Percentiles rank a stretch among this genome's conserved stretches.
Conservation (phyloP, 2,329 filamentous ascomycete genomes). For the Fusarium coicis region DNA sequence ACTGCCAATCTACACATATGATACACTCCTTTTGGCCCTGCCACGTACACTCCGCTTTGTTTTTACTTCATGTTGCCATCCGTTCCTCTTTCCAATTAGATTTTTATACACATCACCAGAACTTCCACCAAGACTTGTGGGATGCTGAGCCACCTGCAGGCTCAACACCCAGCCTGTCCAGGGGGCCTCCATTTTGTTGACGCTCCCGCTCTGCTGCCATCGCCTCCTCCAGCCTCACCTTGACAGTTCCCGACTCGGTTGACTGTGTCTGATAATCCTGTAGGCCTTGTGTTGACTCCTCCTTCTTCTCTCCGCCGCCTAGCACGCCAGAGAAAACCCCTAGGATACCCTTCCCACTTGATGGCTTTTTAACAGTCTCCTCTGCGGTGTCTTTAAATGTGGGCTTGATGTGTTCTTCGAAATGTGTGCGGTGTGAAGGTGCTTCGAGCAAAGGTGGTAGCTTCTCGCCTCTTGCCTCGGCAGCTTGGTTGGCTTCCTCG, state of each 20-base stretch:
- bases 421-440: slow-evolving; percentile 53
- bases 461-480: slow-evolving; percentile 57
- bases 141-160: slow-evolving; percentile 41
- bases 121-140: slow-evolving; percentile 65
- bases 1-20: slow-evolving; percentile 58
- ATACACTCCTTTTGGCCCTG: slow-evolving; percentile 49
- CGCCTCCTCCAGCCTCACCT: slow-evolving; percentile 52
- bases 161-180: slow-evolving; percentile 61
- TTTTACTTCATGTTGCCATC: slow-evolving; percentile 10
- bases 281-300: slow-evolving; percentile 26
- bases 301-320: slow-evolving; percentile 39
- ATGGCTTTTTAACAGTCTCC: slow-evolving; percentile 26
- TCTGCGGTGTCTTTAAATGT: slow-evolving; percentile 42
- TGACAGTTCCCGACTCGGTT: slow-evolving; percentile 32
- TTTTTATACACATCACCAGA: slow-evolving; percentile 45
- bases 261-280: slow-evolving; percentile 32
- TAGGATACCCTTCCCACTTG: slow-evolving; percentile 51
- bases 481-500: slow-evolving; percentile 64
- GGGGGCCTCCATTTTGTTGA: slow-evolving; percentile 60
- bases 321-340: slow-evolving; percentile 49
- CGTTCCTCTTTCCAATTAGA: slow-evolving; percentile 34
- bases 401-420: slow-evolving; percentile 50
- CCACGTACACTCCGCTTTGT: slow-evolving; percentile 34
- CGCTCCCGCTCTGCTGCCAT: slow-evolving; percentile 63
- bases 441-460: slow-evolving; percentile 63